These are phyloP conservation scores for Melaleuca alternifolia DNA, from an alignment of 345 rosid species.

Conservation along the genomic window DNA sequence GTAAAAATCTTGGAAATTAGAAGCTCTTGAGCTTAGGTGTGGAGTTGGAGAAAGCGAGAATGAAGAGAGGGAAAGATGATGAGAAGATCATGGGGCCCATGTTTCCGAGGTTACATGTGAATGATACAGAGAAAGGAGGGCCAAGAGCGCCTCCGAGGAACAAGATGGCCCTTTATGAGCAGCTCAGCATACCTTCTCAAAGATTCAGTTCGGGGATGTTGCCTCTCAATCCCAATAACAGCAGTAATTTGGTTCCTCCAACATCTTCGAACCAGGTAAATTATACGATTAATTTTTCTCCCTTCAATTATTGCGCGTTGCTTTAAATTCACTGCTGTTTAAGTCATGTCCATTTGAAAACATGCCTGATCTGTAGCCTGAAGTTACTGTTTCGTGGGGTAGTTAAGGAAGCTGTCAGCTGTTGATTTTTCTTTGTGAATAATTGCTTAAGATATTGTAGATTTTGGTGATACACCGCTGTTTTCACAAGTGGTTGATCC, in stretches of 20 bases:
- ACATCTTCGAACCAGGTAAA: slow-evolving; percentile 56
- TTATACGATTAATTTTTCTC: not conserved
- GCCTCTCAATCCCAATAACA: slow-evolving; percentile 21
- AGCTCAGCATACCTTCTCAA: slow-evolving; percentile 78
- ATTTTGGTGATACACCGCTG: not conserved
- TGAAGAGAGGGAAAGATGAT: slow-evolving; percentile 74
- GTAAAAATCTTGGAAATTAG: slow-evolving; percentile 2
- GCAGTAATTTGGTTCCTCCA: slow-evolving; percentile 25
- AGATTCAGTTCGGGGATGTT: slow-evolving; percentile 37
- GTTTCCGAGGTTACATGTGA: slow-evolving; percentile 92
- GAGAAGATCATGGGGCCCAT: slow-evolving; percentile 66
- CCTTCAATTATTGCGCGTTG: not conserved
- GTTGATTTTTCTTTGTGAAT: not conserved
- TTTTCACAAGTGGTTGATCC: not conserved
- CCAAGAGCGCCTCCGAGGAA: slow-evolving; percentile 98
- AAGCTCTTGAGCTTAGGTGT: not conserved
- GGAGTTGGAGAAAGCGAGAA: slow-evolving; percentile 3
- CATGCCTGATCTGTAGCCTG: not conserved
- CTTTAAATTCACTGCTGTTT: not conserved
- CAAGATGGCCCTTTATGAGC: slow-evolving; percentile 99
- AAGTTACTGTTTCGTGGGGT: not conserved
- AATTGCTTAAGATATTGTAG: not conserved
- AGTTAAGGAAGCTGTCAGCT: not conserved
- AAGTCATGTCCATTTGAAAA: not conserved
- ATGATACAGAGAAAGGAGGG: slow-evolving; percentile 85